A percentile compares a stretch with the other conserved stretches of the same genome.
Evolutionary conservation across 2,329 filamentous ascomycete genomes (phyloP).

Genomic region (Pseudocercospora pini-densiflorae): DNA sequence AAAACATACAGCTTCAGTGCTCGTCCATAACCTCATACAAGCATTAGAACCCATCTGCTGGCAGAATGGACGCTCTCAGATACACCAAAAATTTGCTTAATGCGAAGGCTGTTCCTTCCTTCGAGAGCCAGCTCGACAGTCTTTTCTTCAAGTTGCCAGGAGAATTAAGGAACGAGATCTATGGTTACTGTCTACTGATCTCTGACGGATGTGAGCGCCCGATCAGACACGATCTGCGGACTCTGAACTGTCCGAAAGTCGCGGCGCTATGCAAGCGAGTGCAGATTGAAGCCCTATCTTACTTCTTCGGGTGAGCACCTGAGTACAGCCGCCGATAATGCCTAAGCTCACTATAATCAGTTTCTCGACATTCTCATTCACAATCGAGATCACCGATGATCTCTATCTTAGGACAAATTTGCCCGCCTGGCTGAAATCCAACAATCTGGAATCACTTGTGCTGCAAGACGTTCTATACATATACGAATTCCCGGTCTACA

Average conservation of each 20-base stretch:
- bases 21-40: not conserved
- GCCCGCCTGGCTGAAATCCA: no score
- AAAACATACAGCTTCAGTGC: not conserved
- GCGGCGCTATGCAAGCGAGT: not conserved
- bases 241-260: not conserved
- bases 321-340: no score
- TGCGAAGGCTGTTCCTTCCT: not conserved
- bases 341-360: no score
- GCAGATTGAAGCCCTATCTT: no score
- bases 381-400: no score
- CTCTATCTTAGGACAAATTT: no score
- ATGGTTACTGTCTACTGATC: not conserved
- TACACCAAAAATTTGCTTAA: not conserved
- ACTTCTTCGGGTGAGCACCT: no score
- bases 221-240: not conserved
- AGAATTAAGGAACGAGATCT: slow-evolving; percentile 2
- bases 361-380: no score
- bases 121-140: not conserved
- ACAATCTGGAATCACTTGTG: no score
- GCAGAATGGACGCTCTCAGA: not conserved
- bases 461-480: no score
- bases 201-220: not conserved
- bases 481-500: no score
- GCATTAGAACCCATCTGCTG: not conserved
- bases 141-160: slow-evolving; percentile 7